Percentiles rank a stretch among this genome's conserved stretches.
Evolutionary conservation across 2,329 filamentous ascomycete species (phyloP).

Genomic region (Cryphonectria carpinicola): DNA sequence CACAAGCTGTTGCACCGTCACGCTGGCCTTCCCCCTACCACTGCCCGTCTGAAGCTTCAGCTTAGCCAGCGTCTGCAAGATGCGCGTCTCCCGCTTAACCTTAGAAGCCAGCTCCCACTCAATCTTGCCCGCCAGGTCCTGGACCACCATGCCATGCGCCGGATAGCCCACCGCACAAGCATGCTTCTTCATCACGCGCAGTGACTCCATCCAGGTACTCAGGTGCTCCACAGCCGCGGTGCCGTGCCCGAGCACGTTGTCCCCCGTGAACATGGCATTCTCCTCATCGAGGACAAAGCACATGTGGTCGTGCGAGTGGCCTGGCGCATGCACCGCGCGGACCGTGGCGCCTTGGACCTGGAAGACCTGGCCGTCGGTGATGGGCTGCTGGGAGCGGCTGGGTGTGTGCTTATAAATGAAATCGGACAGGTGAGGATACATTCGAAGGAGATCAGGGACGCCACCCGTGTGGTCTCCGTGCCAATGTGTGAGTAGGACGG

Average conservation of each 20-base stretch:
- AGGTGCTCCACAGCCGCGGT: slow-evolving; percentile 86
- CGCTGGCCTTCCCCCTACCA: slow-evolving; percentile 32
- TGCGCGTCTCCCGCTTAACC: slow-evolving; percentile 44
- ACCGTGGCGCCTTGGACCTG: slow-evolving; percentile 65
- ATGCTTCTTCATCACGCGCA: slow-evolving; percentile 31
- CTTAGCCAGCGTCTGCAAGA: slow-evolving; percentile 39
- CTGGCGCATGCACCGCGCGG: slow-evolving; percentile 61
- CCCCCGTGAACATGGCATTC: slow-evolving; percentile 83
- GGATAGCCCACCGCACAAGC: slow-evolving; percentile 47
- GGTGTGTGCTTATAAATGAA: slow-evolving; percentile 42
- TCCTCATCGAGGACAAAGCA: slow-evolving; percentile 77
- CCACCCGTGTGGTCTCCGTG: slow-evolving; percentile 74
- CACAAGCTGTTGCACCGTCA: slow-evolving; percentile 48
- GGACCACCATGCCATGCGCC: slow-evolving; percentile 47
- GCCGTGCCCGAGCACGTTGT: slow-evolving; percentile 86
- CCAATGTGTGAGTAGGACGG: slow-evolving; percentile 72
- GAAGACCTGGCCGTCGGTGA: slow-evolving; percentile 60
- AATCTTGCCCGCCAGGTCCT: slow-evolving; percentile 45
- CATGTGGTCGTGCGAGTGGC: slow-evolving; percentile 85
- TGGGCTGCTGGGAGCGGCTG: slow-evolving; percentile 35
- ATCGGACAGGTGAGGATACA: slow-evolving; percentile 44
- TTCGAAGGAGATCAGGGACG: slow-evolving; percentile 57
- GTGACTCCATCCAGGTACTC: slow-evolving; percentile 47
- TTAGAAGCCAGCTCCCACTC: slow-evolving; percentile 41
- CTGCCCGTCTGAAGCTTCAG: slow-evolving; percentile 21